Evolutionary conservation across 208 protist genomes (phyloP), one percentile per base, ranked within the genome.

Genomic region (Trypanosoma mega): DNA sequence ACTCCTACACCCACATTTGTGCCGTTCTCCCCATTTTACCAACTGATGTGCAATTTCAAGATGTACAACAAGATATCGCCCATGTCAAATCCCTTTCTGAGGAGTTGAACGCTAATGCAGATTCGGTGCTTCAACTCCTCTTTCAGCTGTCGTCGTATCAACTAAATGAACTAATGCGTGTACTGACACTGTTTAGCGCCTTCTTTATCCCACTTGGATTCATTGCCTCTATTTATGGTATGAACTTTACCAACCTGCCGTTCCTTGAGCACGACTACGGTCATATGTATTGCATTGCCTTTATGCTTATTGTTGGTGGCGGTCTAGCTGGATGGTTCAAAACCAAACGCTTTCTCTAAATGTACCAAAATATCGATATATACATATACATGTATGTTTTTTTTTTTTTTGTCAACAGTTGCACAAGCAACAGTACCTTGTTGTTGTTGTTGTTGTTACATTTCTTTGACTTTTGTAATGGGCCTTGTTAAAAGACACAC

Each of bases 151-250:
- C 80, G 14, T 90, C 80, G n/a, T 93, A 88, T 55, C 79, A 93
- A 68, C 78, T 88, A 33, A 95, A 90, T 57, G 83, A 95, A 71
- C 74, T 91, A 20, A 93, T 96, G 80, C 78, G 77, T 9, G 81
- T 93, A 50, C 77, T 93, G 58, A 93, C 90, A 14, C 63, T 92
- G 21, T 86, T 96, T 68, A 90, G 73, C 26, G 85, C 84, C 33
- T 86, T 96, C 51, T 96, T 96, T 56, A 92, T 90, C 37, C 90
- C 86, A 5, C 63, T 90, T 18, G 88, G 72, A 60, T 93, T 93
- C 59, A 82, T 96, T 45, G 82, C 86, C 0, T 72, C 80, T 0
- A 71, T 89, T 20, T 96, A 89, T 63, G 86, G 86, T 26, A 96
- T 92, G 86, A 96, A 93, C 76, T 89, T 94, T 69, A 78, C 85